Evolutionary conservation across 1,139 yeast genomes (phyloP), one percentile per base, ranked within the genome.

Genomic region (Blastobotrys persicus): DNA sequence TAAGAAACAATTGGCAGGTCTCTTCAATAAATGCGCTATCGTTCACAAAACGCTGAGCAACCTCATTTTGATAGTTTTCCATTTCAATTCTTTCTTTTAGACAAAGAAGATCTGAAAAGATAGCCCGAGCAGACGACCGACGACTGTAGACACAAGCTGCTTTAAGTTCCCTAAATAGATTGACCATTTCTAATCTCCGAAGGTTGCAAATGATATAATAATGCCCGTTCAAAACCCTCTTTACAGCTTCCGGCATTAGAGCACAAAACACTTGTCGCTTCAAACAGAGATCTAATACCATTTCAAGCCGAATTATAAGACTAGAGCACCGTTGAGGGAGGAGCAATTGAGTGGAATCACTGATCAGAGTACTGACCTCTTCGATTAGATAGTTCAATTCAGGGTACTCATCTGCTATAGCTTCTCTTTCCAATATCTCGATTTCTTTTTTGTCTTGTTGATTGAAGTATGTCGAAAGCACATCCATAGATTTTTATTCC

Each of bases 181-280:
- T 37, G 14, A 17, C n/a, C 11, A 37, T 37, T 13, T 37, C 41
- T 4, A 37, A 19, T 11, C 41, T 11, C n/a, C 41, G 41, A n/a
- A 37, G 12, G 26, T 19, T 11, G 4, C 41, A 19, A 16, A 19
- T 14, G 7, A 37, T 26, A 37, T 37, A 37, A 16, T 17, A 37
- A 13, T 37, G 41, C 14, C 19, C 18, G 4, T 37, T 11, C 5
- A 3, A 19, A 37, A 37, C 11, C 14, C 28, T 12, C 19, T 23
- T 23, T 6, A 9, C 28, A 23, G 9, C 5, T 23, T 9, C 28
- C 28, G 28, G 28, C 28, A 9, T 23, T 9, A 5, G 9, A 23
- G 28, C 9, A 23, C 9, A n/a, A n/a, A n/a, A n/a, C n/a, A n/a
- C n/a, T n/a, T n/a, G n/a, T n/a, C n/a, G n/a, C n/a, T n/a, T n/a